Evolutionary conservation across 2,329 filamentous ascomycete species (phyloP).

Genomic region (Cyphellophora europaea): DNA sequence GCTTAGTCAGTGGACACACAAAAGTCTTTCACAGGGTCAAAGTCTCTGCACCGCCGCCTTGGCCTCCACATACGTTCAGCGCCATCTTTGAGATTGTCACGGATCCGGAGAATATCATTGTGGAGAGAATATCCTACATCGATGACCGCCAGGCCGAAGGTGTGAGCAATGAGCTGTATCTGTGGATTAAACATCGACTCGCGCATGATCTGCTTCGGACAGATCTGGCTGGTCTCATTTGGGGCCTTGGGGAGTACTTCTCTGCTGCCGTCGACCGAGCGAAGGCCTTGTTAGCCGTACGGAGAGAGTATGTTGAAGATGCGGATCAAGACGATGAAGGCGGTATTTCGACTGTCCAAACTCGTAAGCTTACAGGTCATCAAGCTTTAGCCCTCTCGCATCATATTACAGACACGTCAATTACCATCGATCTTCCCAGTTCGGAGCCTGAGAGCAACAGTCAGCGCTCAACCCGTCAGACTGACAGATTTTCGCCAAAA

Average conservation of each 20-base stretch:
- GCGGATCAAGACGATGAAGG: constrained; percentile 1
- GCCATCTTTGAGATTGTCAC: constrained; percentile 11
- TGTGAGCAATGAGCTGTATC: constrained; percentile 6
- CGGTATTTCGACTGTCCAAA: neutral
- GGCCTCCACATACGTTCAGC: constrained; percentile 10
- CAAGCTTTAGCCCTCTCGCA: too few species aligned
- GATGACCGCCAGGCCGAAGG: constrained; percentile 1
- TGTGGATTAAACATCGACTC: constrained; percentile 14
- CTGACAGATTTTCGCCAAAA: too few species aligned
- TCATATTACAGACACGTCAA: too few species aligned
- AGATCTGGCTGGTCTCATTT: constrained; percentile 14
- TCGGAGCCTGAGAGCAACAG: too few species aligned
- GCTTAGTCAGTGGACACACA: constrained; percentile 4
- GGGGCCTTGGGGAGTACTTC: constrained; percentile 18
- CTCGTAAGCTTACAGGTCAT: constrained; percentile 3
- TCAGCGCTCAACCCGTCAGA: too few species aligned
- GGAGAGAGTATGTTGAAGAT: constrained; percentile 3
- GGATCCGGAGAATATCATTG: constrained; percentile 8
- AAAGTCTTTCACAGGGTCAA: constrained; percentile 11
- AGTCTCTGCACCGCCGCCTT: constrained; percentile 14
- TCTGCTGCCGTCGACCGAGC: constrained; percentile 14
- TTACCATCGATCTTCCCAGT: too few species aligned
- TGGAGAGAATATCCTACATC: constrained; percentile 7
- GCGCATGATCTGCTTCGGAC: constrained; percentile 9
- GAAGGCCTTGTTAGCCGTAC: constrained; percentile 11